These are phyloP conservation scores for Cicer cuneatum DNA, from an alignment of 306 rosid species.

Conservation along the genomic window DNA sequence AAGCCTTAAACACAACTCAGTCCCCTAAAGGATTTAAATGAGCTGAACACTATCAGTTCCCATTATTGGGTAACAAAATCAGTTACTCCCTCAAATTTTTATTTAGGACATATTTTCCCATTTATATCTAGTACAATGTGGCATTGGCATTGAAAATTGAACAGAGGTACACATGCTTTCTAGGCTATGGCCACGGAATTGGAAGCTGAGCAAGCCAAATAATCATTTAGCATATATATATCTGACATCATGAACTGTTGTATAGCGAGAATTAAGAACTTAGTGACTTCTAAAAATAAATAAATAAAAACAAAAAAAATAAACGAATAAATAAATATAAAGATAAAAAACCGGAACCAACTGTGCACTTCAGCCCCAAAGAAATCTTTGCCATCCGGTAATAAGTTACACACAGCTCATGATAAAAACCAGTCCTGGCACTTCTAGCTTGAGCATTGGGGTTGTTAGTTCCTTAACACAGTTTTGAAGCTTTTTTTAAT, in stretches of 20 bases:
- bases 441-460: slow-evolving; percentile 10
- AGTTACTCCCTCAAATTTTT: neutral
- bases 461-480: slow-evolving; percentile 7
- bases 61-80: slow-evolving; percentile 9
- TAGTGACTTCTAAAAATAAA: neutral
- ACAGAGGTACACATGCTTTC: slow-evolving; percentile 1
- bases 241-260: neutral
- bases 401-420: neutral
- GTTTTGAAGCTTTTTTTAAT: neutral
- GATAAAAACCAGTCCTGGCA: neutral
- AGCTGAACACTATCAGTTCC: slow-evolving; percentile 11
- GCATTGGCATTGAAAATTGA: slow-evolving; percentile 24
- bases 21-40: slow-evolving; percentile 23
- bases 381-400: neutral
- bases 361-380: neutral
- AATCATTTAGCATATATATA: neutral
- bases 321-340: neutral
- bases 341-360: neutral
- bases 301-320: neutral
- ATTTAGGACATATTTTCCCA: neutral
- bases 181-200: slow-evolving; percentile 9
- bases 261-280: neutral
- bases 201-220: slow-evolving; percentile 6
- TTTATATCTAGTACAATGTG: neutral
- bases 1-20: slow-evolving; percentile 5